phyloP scores from a whole-genome alignment of 495 filamentous ascomycete species.

The Rostrohypoxylon terebratum region DNA sequence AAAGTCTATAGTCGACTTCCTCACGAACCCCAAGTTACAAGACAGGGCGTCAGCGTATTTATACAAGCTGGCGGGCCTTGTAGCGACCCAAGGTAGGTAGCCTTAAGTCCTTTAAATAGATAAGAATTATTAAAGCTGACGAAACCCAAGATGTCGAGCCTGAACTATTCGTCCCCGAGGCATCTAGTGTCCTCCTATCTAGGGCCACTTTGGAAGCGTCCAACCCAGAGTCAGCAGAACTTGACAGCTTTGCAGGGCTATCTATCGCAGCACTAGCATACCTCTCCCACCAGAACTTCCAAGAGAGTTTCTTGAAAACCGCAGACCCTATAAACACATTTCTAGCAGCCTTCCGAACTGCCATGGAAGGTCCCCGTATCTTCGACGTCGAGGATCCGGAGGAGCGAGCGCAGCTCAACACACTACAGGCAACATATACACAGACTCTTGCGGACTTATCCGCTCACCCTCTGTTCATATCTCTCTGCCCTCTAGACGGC shows the following conservation, averaged over 20 bases:
- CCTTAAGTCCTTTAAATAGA: neutral
- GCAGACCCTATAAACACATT: slow-evolving; percentile 48
- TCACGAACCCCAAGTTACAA: slow-evolving; percentile 50
- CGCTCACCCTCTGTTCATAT: slow-evolving; percentile 65
- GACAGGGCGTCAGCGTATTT: slow-evolving; percentile 48
- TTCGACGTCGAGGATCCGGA: slow-evolving; percentile 54
- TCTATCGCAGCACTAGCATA: slow-evolving; percentile 55
- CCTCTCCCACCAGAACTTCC: slow-evolving; percentile 57
- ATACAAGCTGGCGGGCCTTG: slow-evolving; percentile 63
- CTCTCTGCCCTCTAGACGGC: slow-evolving; percentile 48
- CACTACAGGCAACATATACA: slow-evolving; percentile 67
- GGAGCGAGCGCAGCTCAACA: slow-evolving; percentile 63
- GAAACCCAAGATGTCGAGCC: slow-evolving; percentile 52
- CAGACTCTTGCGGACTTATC: slow-evolving; percentile 73
- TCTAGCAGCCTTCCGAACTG: slow-evolving; percentile 49
- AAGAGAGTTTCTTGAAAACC: slow-evolving; percentile 56
- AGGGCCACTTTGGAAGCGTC: slow-evolving; percentile 39
- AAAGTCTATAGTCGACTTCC: slow-evolving; percentile 53
- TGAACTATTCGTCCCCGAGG: slow-evolving; percentile 48
- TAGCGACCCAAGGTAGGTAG: slow-evolving; percentile 57
- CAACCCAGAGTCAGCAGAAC: slow-evolving; percentile 37
- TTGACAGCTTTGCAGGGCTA: slow-evolving; percentile 54
- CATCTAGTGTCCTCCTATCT: slow-evolving; percentile 51
- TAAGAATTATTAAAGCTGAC: slow-evolving; percentile 14
- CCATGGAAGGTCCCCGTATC: slow-evolving; percentile 45